These are phyloP conservation scores for Micractinium sp. DNA, from an alignment of 139 green algal species.

Conservation along the genomic window DNA sequence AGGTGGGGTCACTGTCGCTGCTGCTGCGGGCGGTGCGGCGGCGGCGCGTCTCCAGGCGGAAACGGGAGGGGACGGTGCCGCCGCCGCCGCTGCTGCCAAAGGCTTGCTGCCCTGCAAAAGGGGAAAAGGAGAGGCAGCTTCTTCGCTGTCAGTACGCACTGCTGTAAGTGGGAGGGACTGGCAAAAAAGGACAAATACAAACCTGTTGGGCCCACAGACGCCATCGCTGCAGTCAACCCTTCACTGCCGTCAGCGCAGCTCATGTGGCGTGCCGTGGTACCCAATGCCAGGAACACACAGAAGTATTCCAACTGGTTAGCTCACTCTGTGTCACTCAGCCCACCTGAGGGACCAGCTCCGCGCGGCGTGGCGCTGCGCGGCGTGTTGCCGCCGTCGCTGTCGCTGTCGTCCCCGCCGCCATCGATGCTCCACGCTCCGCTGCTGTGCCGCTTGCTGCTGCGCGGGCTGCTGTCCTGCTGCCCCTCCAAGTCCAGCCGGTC, in stretches of 20 bases:
- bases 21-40: neutral
- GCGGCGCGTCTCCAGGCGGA: neutral
- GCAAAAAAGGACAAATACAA: neutral
- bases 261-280: no score
- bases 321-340: no score
- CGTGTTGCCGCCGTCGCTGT: neutral
- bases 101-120: neutral
- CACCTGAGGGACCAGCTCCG: neutral
- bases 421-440: neutral
- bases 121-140: neutral
- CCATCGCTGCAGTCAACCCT: no score
- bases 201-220: no score
- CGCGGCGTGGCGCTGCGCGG: neutral
- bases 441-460: slow-evolving; percentile 20
- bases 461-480: neutral
- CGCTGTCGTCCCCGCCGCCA: neutral
- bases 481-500: slow-evolving; percentile 11
- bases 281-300: no score
- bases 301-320: no score
- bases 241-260: no score
- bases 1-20: neutral
- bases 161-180: no score
- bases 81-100: neutral
- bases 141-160: neutral
- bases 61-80: neutral